Evolutionary conservation across 108 stramenopile genomes (phyloP), one percentile per base, ranked within the genome.

Genomic region (Skeletonema costatum): DNA sequence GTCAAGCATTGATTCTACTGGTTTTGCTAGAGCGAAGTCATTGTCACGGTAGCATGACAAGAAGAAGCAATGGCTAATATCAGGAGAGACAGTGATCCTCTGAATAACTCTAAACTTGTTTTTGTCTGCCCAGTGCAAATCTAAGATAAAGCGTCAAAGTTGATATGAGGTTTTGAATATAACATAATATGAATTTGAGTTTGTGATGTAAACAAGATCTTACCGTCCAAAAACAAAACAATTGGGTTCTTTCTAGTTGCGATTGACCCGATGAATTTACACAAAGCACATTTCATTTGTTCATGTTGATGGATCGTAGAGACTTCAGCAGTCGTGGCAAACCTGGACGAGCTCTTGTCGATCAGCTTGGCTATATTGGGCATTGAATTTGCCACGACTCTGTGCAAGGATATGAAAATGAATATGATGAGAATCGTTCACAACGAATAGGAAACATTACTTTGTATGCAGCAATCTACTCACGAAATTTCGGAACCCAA

Each of bases 41-140:
- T 42, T 74, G 33, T 74, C 78, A 16, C 78, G 78, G 21, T 78
- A 78, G 53, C 72, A 66, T 38, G 32, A 56, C 19, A 73, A 60
- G 21, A 67, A 70, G 9, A 73, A 21, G 38, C 63, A 74, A n/a
- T 66, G 39, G 16, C 42, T 39, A 32, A 67, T 73, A 32, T 67
- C 65, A 25, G 72, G 64, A 33, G 66, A 59, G 5, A 39, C 16
- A 14, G 32, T 38, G 30, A 78, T 46, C 46, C 56, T 32, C 66
- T 74, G 16, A 35, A 78, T 66, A 29, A 73, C 39, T 69, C 78
- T 59, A 72, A 32, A 44, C 41, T 21, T 25, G 25, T 25, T 25
- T 39, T 36, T 41, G 25, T 77, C 71, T 36, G 77, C 70, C 77
- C 77, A 77, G 38, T 77, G 77, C 8, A 77, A 36, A 46, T 77